Conservation (phyloP, 495 filamentous ascomycete species). For the Aspergillus nanangensis region DNA sequence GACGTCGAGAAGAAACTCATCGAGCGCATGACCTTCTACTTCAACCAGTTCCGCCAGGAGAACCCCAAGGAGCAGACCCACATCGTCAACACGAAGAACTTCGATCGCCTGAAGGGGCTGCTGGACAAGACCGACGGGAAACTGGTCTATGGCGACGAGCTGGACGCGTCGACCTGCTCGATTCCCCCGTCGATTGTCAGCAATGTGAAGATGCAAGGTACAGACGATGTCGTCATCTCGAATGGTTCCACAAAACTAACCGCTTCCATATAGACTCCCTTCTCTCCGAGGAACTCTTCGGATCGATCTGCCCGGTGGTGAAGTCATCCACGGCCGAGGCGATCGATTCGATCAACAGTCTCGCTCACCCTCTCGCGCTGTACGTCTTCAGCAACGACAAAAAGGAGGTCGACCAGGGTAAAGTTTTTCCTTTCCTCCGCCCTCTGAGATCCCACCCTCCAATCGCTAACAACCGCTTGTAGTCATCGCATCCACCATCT, state of each 20-base stretch:
- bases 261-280: conserved; percentile 60
- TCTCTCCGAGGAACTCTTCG: conserved; percentile 76
- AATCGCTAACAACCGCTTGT: neutral
- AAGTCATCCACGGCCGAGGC: conserved; percentile 68
- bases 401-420: conserved; percentile 54
- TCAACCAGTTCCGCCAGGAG: conserved; percentile 65
- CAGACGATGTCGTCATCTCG: neutral
- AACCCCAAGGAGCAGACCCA: conserved; percentile 61
- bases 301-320: conserved; percentile 72
- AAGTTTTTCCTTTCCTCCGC: neutral
- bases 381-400: conserved; percentile 69
- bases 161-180: conserved; percentile 61
- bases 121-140: conserved; percentile 65
- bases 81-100: conserved; percentile 76
- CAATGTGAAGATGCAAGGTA: conserved; percentile 43
- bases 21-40: conserved; percentile 53
- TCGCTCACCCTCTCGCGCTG: conserved; percentile 61
- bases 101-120: conserved; percentile 71
- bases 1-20: conserved; percentile 63
- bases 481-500: conserved; percentile 55
- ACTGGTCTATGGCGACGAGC: conserved; percentile 69
- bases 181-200: conserved; percentile 78
- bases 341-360: conserved; percentile 35
- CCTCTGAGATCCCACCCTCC: neutral
- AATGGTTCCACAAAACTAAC: neutral